Percentiles rank a stretch among this genome's conserved stretches.
These are phyloP conservation scores for Dipteronia sinensis DNA, from an alignment of 345 rosid species.

Conservation along the genomic window DNA sequence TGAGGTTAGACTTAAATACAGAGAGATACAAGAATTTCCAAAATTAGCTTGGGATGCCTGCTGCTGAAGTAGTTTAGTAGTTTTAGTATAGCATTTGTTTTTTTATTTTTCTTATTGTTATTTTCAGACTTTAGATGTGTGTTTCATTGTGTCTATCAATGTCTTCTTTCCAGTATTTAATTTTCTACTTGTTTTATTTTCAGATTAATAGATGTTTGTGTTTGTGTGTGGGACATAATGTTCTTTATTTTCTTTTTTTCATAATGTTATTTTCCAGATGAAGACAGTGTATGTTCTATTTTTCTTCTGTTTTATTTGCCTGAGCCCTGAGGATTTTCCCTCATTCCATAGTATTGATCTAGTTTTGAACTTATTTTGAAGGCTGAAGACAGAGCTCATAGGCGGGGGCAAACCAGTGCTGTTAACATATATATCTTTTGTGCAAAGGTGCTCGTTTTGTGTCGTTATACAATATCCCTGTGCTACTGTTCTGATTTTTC, in stretches of 20 bases:
- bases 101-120: background rate
- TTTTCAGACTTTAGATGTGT: background rate
- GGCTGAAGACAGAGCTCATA: constrained; percentile 98
- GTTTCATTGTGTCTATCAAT: background rate
- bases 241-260: background rate
- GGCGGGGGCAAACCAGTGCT: constrained; percentile 85
- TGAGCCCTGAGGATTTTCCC: constrained; percentile 5
- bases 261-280: background rate
- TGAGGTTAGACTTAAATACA: background rate
- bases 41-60: background rate
- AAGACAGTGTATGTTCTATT: background rate
- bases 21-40: background rate
- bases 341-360: background rate
- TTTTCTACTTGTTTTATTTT: constrained; percentile 1
- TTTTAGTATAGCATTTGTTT: background rate
- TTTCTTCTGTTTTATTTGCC: constrained; percentile 3
- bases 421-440: constrained; percentile 87
- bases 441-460: constrained; percentile 61
- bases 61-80: background rate
- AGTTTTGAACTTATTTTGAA: constrained; percentile 36
- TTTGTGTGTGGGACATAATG: background rate
- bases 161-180: too few relatives aligned
- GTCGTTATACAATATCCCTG: background rate
- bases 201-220: background rate
- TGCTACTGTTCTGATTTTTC: constrained; percentile 17